Evolutionary conservation across 225 moss, liverwort and hornwort species (phyloP).

Genomic region (Lunularia cruciata): DNA sequence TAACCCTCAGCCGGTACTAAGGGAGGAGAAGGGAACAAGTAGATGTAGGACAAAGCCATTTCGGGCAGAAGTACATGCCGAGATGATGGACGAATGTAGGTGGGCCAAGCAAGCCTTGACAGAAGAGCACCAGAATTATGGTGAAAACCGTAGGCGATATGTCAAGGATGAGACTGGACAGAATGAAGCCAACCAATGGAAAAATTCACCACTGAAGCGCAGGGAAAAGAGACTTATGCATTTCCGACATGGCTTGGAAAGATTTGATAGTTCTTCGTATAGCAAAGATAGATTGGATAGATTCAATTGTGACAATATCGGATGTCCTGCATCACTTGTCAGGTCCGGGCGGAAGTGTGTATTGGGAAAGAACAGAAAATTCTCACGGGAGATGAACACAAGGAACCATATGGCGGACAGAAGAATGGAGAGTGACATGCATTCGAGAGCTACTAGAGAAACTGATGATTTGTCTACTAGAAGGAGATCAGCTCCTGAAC

Average conservation of each 20-base stretch:
- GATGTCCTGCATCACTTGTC: background rate
- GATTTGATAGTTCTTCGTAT: background rate
- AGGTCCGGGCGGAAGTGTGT: background rate
- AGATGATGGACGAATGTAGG: background rate
- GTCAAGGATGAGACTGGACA: background rate
- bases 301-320: conserved; percentile 9
- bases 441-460: background rate
- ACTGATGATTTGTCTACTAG: background rate
- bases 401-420: background rate
- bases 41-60: background rate
- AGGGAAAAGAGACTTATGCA: background rate
- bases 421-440: background rate
- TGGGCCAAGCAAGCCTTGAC: background rate
- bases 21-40: background rate
- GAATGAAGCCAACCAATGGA: conserved; percentile 5
- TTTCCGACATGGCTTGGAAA: background rate
- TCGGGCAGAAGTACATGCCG: conserved; percentile 4
- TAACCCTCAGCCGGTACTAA: background rate
- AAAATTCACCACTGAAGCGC: background rate
- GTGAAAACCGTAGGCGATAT: conserved; percentile 5
- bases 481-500: background rate
- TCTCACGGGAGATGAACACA: background rate
- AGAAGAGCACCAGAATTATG: conserved; percentile 1
- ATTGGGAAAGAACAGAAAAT: background rate
- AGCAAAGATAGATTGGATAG: conserved; percentile 2